Conservation (phyloP, 2,329 filamentous ascomycete species). For the Orbilia brochopaga region DNA sequence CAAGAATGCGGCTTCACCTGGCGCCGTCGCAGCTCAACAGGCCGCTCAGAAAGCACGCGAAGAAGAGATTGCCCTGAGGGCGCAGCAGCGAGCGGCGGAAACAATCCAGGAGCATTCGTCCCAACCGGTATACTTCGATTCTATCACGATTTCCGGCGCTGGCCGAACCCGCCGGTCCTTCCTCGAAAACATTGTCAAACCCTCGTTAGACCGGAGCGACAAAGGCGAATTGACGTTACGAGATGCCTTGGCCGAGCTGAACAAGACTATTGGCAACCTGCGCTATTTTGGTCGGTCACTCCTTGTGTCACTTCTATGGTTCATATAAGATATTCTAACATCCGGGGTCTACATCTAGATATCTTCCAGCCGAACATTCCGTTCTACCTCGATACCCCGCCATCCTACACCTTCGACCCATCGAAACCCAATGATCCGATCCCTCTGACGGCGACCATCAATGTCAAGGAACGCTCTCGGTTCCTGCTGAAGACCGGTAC, state of each 20-base stretch:
- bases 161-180: conserved; percentile 82
- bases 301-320: not conserved
- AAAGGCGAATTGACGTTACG: conserved; percentile 75
- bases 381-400: conserved; percentile 73
- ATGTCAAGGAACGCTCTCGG: conserved; percentile 77
- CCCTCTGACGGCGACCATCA: conserved; percentile 75
- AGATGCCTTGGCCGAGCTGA: conserved; percentile 76
- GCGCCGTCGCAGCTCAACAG: conserved; percentile 66
- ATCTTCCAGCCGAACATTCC: conserved; percentile 85
- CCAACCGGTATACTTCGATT: conserved; percentile 84
- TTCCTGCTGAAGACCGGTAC: conserved; percentile 93
- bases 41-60: conserved; percentile 67
- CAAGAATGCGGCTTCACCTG: conserved; percentile 66
- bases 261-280: conserved; percentile 74
- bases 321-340: not conserved
- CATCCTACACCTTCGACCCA: conserved; percentile 57
- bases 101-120: conserved; percentile 79
- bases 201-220: conserved; percentile 73
- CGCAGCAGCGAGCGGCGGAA: conserved; percentile 69
- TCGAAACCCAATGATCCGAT: conserved; percentile 71
- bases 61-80: conserved; percentile 66
- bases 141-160: conserved; percentile 81
- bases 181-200: conserved; percentile 78
- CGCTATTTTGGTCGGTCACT: conserved; percentile 72
- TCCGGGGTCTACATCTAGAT: conserved; percentile 62